Percentiles rank a stretch among this genome's conserved stretches.
These are phyloP conservation scores for Cryptococcus hybrid DNA, from an alignment of 1,284 basidiomycete species.

Conservation along the genomic window DNA sequence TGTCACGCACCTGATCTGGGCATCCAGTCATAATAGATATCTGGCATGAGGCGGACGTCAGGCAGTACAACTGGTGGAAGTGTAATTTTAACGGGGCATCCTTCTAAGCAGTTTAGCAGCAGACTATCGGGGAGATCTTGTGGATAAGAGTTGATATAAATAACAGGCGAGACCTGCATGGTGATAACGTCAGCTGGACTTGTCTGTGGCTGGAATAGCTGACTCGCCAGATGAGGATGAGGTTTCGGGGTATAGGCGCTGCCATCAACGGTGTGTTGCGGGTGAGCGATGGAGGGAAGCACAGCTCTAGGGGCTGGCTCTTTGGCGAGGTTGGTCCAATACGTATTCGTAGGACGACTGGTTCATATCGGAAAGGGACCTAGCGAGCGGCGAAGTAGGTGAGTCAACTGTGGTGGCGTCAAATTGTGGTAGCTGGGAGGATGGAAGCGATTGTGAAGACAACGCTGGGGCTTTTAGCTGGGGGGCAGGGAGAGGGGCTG, in stretches of 20 bases:
- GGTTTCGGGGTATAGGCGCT: slow-evolving; percentile 1
- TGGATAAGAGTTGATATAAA: slow-evolving; percentile 34
- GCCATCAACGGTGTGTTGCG: background rate
- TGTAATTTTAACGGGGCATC: slow-evolving; percentile 25
- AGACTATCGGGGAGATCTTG: slow-evolving; percentile 17
- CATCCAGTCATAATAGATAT: slow-evolving; percentile 44
- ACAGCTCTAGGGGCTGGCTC: too few species aligned
- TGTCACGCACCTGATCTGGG: slow-evolving; percentile 7
- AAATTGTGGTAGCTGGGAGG: too few species aligned
- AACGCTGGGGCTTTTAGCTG: too few species aligned
- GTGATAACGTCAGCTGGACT: background rate
- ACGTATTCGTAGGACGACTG: too few species aligned
- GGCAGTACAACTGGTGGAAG: slow-evolving; percentile 20
- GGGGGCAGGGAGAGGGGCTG: too few species aligned
- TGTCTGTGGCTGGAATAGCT: background rate
- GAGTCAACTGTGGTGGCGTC: too few species aligned
- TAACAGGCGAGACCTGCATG: slow-evolving; percentile 9
- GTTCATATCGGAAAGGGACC: too few species aligned
- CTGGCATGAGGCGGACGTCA: slow-evolving; percentile 23
- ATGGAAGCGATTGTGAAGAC: too few species aligned
- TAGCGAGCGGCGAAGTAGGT: too few species aligned
- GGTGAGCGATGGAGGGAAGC: background rate
- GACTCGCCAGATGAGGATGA: slow-evolving; percentile 16
- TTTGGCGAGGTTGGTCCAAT: too few species aligned
- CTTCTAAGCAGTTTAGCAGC: slow-evolving; percentile 25